These are phyloP conservation scores for Kalanchoe fedtschenkoi DNA, from an alignment of 164 flowering plant genomes.

Conservation along the genomic window DNA sequence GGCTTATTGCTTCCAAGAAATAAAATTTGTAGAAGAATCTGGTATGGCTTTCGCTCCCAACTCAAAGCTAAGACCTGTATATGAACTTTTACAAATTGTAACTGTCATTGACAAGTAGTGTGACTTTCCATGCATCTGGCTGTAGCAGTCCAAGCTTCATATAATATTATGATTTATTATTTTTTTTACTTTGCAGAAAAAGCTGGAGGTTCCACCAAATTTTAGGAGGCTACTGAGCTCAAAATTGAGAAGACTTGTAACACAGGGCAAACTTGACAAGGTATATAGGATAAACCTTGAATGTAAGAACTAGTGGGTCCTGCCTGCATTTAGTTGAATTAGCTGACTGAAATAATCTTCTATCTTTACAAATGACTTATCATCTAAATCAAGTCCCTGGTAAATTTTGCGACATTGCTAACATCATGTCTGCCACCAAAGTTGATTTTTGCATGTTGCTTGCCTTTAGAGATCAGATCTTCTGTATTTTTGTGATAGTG, in stretches of 20 bases:
- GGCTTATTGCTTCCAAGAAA: too few relatives aligned
- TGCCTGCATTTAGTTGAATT: neutral
- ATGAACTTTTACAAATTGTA: neutral
- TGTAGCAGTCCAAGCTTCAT: neutral
- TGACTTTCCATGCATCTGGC: neutral
- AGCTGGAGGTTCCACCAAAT: slow-evolving; percentile 56
- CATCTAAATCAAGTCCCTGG: too few relatives aligned
- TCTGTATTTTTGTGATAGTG: too few relatives aligned
- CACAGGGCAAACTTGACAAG: slow-evolving; percentile 75
- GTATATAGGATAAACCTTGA: slow-evolving; percentile 20
- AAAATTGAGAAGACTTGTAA: slow-evolving; percentile 68
- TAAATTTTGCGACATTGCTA: too few relatives aligned
- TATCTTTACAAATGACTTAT: too few relatives aligned
- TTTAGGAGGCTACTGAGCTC: slow-evolving; percentile 58
- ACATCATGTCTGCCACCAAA: neutral
- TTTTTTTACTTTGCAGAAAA: slow-evolving; percentile 42
- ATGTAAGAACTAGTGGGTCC: neutral
- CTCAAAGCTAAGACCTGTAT: neutral
- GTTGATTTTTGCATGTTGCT: neutral
- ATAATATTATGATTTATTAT: neutral
- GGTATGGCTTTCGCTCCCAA: neutral
- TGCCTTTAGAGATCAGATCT: neutral
- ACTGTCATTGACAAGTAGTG: neutral
- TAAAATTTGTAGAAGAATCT: neutral
- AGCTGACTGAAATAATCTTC: neutral